Base-by-base conservation (phyloP, 1,284 basidiomycete genomes). In the Leucoagaricus sp. region DNA sequence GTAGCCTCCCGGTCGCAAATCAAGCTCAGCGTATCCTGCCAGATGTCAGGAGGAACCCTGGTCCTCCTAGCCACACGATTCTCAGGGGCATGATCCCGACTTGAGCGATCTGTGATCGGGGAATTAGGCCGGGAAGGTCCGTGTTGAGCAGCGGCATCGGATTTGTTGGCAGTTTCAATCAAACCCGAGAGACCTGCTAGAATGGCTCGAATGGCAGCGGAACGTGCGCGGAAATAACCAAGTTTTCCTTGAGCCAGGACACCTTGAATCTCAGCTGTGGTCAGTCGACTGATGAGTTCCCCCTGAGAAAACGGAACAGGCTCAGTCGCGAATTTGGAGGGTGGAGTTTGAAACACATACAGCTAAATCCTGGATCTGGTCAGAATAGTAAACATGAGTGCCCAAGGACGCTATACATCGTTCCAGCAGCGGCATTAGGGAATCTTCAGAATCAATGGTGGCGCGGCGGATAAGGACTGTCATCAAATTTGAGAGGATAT, bases 301-400 rank as follows among this genome's bases (percentile, higher is more conserved):
- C 87, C 87, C 79, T 81, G 47, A 23, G 8, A 49, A 9, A 42
- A 29, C 55, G 46, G 48, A 21, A 49, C 42, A 60, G 34, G 19
- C 6, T 23, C 53, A 23, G n/a, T 17, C 21, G 33, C 17, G 23
- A 25, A 9, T 8, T 12, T 28, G 44, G 42, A 41, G 25, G 12
- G 17, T 29, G 8, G 41, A 45, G 28, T 38, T 17, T 23, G 36
- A 51, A 28, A 40, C 34, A 69, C 79, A 66, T 48, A 81, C 78
- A 12, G 93, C 87, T 52, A 98, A 86, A 70, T 98, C 96, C 68
- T 94, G 93, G 60, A 96, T 93, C 74, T 99, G 96, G 69, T 98
- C 96, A 46, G 93, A 91, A 69, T 98, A 98, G 76, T 97, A 96
- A 55, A 96, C 86, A 69, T 97, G 94, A 6, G 89, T 86, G 29